These are phyloP conservation scores for Cladorrhinum sp. DNA, from an alignment of 2,329 filamentous ascomycete species.

Conservation along the genomic window DNA sequence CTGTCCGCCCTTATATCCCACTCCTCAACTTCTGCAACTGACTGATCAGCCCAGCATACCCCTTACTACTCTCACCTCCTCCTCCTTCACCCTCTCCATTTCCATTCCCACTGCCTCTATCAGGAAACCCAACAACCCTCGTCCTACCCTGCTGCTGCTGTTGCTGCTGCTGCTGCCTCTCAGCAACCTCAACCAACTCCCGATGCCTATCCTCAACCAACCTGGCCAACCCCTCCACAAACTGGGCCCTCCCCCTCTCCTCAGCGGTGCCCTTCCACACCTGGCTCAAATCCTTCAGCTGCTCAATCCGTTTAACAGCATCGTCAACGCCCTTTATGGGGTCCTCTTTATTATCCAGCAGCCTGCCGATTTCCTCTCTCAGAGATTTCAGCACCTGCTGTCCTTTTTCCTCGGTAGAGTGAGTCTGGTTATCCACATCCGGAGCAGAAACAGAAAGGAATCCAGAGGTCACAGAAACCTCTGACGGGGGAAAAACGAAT, in stretches of 20 bases:
- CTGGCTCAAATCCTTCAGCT: conserved; percentile 69
- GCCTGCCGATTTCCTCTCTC: conserved; percentile 65
- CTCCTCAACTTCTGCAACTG: conserved; percentile 60
- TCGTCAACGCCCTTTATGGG: conserved; percentile 67
- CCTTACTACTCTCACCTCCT: conserved; percentile 37
- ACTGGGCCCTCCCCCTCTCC: conserved; percentile 77
- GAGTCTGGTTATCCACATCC: conserved; percentile 59
- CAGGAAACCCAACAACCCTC: no score
- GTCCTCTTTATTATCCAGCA: conserved; percentile 53
- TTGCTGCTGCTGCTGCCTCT: neutral
- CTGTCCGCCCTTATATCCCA: conserved; percentile 24
- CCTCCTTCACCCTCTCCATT: conserved; percentile 32
- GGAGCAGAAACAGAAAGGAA: conserved; percentile 90
- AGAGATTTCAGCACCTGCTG: conserved; percentile 72
- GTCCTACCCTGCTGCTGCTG: conserved; percentile 8
- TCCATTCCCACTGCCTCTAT: conserved; percentile 20
- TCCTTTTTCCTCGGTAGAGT: conserved; percentile 79
- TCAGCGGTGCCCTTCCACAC: conserved; percentile 97
- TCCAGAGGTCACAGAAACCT: conserved; percentile 76
- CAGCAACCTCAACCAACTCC: conserved; percentile 43
- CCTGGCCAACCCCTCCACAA: conserved; percentile 78
- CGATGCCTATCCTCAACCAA: conserved; percentile 73
- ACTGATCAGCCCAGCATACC: conserved; percentile 55
- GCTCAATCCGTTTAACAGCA: conserved; percentile 70
- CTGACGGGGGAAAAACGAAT: conserved; percentile 86